Base-by-base conservation (phyloP, 805 yeast genomes). In the Saturnispora hagleri region DNA sequence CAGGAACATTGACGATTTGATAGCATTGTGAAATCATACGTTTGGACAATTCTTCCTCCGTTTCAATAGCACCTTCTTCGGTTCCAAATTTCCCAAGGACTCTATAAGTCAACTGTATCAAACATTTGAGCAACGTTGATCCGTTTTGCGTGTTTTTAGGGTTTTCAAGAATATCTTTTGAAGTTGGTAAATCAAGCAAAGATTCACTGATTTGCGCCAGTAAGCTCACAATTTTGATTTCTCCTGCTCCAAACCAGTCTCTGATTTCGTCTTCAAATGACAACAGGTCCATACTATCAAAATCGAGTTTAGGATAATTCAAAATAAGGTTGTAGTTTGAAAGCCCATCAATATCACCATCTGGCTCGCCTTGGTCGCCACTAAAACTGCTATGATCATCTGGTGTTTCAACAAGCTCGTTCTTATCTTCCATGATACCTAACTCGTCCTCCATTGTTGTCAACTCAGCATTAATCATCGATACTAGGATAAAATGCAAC, bases 291-390 rank as follows among this genome's bases (percentile, higher is more conserved):
- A 61, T 46, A 52, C 69, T 71, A 3, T 65, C 60, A 65, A 76
- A 82, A 5, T 71, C 65, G 5, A 81, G 61, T 27, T 69, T 70
- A 0, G 82, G 79, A 50, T 62, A 62, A 46, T 65, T 69, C 20
- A 69, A 48, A 8, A 69, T 62, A 31, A 69, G 60, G 50, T 67
- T 65, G 48, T 55, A 62, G 51, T 67, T 66, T 41, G 62, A 64
- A 46, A 67, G 55, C 0, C 69, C 69, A 50, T 67, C 70, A 20
- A 66, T 59, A 46, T 60, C 66, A 36, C 58, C 60, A 33, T 65
- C 68, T 28, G 54, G 52, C 51, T 43, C 43, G 2, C 54, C 47
- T 43, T 64, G 63, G 10, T 56, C 59, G 45, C 52, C 63, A 9
- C 35, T n/a, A 28, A 43, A 43, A 24, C 46, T 43, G 10, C 44